Evolutionary conservation across 306 rosid genomes (phyloP), one percentile per base, ranked within the genome.

Genomic region (Dalbergia cochinchinensis): DNA sequence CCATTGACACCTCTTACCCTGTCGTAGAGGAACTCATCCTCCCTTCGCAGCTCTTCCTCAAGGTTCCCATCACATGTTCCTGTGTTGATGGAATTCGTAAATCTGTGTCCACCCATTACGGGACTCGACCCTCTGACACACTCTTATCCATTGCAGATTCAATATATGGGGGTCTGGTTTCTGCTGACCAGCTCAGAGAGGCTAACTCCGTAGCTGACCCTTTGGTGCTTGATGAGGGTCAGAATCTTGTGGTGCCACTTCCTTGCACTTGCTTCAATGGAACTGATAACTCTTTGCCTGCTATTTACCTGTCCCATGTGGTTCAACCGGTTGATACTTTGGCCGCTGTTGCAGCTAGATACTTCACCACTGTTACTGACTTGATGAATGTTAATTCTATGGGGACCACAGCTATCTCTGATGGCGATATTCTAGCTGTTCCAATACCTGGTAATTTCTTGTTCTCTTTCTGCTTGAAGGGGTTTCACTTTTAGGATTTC

Each of bases 311-410:
- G 85, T 90, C 97, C 13, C 87, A 92, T 47, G 97, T 92, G 82
- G 97, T 92, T 54, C 80, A 51, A 31, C 82, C 87, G 6, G 83
- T 81, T 39, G 95, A 92, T 78, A 77, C 91, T 15, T 80, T 90
- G 73, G 80, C 87, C 5, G 91, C 84, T 65, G 80, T 92, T 50
- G 95, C 94, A 0, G 78, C 87, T 1, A 84, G 85, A 71, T 92
- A 92, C 65, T 74, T 71, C 39, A 92, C 97, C 2, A 90, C 97
- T 8, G 60, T 92, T 51, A 90, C 93, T 53, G 97, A 92, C 57
- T 87, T 92, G 91, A 92, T 92, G 97, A 85, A 90, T 80, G 97
- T 89, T 55, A 92, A 92, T 89, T 92, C 93, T 15, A 82, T 92
- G 94, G 94, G 96, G 41, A 86, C 85, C 44, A 62, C 92, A 9